Percentiles rank a stretch among this genome's conserved stretches.
Conservation (phyloP, 2,329 filamentous ascomycete species). For the Gremmenia infestans region DNA sequence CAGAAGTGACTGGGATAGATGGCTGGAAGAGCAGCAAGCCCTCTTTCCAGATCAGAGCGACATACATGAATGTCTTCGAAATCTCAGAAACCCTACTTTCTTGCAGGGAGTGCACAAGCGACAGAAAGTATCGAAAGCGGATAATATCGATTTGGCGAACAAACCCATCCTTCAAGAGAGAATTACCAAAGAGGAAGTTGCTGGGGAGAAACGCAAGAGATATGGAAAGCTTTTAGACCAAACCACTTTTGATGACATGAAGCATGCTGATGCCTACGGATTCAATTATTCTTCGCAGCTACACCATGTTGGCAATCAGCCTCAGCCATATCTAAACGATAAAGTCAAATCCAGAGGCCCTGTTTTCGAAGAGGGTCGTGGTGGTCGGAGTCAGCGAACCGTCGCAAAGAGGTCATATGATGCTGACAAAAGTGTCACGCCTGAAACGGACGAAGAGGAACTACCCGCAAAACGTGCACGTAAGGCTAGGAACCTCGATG, state of each 20-base stretch:
- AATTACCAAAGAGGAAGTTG: conserved; percentile 23
- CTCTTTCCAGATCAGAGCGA: conserved; percentile 1
- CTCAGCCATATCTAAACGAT: conserved; percentile 33
- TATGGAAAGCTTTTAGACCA: conserved; percentile 20
- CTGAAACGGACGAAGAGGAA: conserved; percentile 23
- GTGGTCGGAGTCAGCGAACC: conserved; percentile 23
- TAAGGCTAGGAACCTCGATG: conserved; percentile 21
- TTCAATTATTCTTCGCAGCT: conserved; percentile 57
- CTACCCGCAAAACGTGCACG: conserved; percentile 27
- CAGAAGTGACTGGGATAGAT: conserved; percentile 10
- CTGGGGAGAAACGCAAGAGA: conserved; percentile 20
- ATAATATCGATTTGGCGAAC: conserved; percentile 17
- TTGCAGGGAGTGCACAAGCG: conserved; percentile 9
- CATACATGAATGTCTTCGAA: conserved; percentile 8
- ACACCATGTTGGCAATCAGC: conserved; percentile 53
- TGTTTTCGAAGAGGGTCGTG: conserved; percentile 18
- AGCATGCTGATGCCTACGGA: conserved; percentile 54
- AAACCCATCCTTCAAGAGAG: conserved; percentile 19
- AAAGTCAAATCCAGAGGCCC: conserved; percentile 9
- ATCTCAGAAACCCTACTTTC: conserved; percentile 4
- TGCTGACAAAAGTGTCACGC: conserved; percentile 16
- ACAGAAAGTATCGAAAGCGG: conserved; percentile 8
- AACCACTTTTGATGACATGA: conserved; percentile 35
- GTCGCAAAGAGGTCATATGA: conserved; percentile 20
- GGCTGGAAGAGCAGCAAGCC: conserved; percentile 8